Evolutionary conservation across 441 rosid species (phyloP), one percentile per base, ranked within the genome.

Genomic region (Corymbia citriodora): DNA sequence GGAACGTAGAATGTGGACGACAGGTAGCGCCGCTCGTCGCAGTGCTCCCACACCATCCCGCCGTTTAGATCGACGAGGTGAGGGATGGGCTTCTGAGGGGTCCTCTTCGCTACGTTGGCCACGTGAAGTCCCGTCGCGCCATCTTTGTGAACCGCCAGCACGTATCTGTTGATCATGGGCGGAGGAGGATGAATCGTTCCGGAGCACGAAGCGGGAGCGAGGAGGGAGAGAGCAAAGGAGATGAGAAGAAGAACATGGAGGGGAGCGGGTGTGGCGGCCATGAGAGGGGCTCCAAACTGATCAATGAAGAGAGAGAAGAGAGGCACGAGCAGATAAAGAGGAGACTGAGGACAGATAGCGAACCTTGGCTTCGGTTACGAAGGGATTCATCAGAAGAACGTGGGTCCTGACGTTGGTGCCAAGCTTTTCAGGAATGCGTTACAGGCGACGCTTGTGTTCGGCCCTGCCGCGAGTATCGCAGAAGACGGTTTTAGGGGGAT

Each of bases 1-100:
- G 93, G 93, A 63, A 90, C 93, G 3, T 79, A 59, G 90, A 87
- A 93, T 4, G 93, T 88, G 15, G 92, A 90, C 21, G 94, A 92
- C 55, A 79, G 52, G 92, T 94, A 91, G 89, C 29, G 89, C 33
- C 55, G 25, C 49, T 93, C 89, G 45, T 68, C 79, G 15, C 94
- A 94, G 36, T 89, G 89, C 48, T 90, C 92, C 93, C 93, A 94
- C 36, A 92, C 36, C 88, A 85, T 87, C 87, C 82, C 89, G 23
- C 93, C 92, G 36, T 93, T 90, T 49, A 90, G 92, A 90, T 92
- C 92, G 25, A 93, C 88, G 55, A 86, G 90, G 45, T 92, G 90
- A 4, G 83, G 83, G 55, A 92, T n/a, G 72, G 68, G 89, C 81
- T 40, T 5, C 14, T 13, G n/a, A 15, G 93, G 92, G 18, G 91